Evolutionary conservation across 2,329 filamentous ascomycete genomes (phyloP).

Genomic region (Aspergillus sp.): DNA sequence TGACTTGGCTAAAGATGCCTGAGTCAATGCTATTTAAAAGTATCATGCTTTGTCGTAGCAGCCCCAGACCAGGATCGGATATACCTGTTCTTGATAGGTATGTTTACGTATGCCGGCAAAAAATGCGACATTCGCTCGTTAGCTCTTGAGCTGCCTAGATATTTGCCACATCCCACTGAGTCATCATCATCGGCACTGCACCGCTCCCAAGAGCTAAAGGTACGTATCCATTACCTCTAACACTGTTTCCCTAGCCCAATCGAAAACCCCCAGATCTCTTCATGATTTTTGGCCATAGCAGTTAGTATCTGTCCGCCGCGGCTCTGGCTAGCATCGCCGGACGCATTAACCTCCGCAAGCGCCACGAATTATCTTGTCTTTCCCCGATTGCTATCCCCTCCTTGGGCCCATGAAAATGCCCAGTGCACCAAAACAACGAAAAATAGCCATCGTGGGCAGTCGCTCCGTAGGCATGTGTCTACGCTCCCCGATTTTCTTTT

Average conservation of each 20-base stretch:
- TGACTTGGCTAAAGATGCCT: background rate
- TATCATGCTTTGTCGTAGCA: too few relatives aligned
- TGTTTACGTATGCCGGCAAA: slow-evolving; percentile 16
- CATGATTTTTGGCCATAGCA: background rate
- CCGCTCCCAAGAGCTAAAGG: slow-evolving; percentile 1
- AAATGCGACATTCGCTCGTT: background rate
- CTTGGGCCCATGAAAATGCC: slow-evolving; percentile 53
- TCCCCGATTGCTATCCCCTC: background rate
- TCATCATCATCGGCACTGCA: slow-evolving; percentile 6
- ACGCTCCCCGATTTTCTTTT: background rate
- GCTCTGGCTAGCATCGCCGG: background rate
- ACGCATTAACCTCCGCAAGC: background rate
- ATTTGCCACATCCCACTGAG: slow-evolving; percentile 19
- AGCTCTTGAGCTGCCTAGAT: background rate
- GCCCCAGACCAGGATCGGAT: too few relatives aligned
- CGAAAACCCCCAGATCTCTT: background rate
- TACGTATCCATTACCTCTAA: background rate
- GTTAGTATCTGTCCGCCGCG: background rate
- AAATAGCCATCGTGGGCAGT: slow-evolving; percentile 94
- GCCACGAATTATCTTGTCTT: background rate
- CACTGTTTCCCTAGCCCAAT: background rate
- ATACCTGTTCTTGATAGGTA: background rate
- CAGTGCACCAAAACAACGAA: slow-evolving; percentile 78
- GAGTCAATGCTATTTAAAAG: background rate
- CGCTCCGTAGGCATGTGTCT: slow-evolving; percentile 74